Conservation (phyloP, 371 early-diverging fungal genomes). For the Mortierella sp. region DNA sequence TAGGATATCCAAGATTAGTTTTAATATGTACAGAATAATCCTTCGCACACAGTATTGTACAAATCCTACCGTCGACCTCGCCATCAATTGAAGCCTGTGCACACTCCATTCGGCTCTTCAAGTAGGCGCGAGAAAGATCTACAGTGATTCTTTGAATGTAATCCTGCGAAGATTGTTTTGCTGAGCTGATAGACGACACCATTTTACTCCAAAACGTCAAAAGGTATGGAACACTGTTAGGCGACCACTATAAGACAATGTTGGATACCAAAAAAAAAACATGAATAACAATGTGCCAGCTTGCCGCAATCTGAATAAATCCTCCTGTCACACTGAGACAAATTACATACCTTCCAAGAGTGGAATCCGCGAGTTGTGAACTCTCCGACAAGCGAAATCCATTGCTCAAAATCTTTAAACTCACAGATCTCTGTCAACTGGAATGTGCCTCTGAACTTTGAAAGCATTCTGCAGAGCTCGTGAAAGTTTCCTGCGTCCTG, state of each 20-base stretch:
- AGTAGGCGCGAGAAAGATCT: slow-evolving; percentile 66
- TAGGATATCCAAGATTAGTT: too few relatives aligned
- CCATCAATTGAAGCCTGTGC: slow-evolving; percentile 71
- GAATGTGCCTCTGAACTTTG: slow-evolving; percentile 85
- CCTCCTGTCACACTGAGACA: not conserved
- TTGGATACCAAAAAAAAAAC: not conserved
- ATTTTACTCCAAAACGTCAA: slow-evolving; percentile 90
- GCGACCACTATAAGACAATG: slow-evolving; percentile 70
- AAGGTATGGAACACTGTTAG: slow-evolving; percentile 85
- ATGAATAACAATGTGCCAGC: not conserved
- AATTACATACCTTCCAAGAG: slow-evolving; percentile 73
- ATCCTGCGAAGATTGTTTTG: slow-evolving; percentile 60
- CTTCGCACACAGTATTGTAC: not conserved
- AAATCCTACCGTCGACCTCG: slow-evolving; percentile 68
- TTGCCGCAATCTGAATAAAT: too few relatives aligned
- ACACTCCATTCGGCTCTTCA: slow-evolving; percentile 69
- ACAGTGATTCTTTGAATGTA: slow-evolving; percentile 42
- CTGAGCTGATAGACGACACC: slow-evolving; percentile 72
- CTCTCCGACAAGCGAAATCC: slow-evolving; percentile 79
- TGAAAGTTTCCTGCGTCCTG: slow-evolving; percentile 85
- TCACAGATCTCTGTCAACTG: slow-evolving; percentile 85
- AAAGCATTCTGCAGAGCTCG: slow-evolving; percentile 88
- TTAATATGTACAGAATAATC: too few relatives aligned
- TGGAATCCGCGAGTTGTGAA: slow-evolving; percentile 84
- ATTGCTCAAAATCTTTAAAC: slow-evolving; percentile 75